A percentile compares a stretch with the other conserved stretches of the same genome.
Conservation (phyloP, 371 early-diverging fungal genomes). For the Nosema muscidifuracis region DNA sequence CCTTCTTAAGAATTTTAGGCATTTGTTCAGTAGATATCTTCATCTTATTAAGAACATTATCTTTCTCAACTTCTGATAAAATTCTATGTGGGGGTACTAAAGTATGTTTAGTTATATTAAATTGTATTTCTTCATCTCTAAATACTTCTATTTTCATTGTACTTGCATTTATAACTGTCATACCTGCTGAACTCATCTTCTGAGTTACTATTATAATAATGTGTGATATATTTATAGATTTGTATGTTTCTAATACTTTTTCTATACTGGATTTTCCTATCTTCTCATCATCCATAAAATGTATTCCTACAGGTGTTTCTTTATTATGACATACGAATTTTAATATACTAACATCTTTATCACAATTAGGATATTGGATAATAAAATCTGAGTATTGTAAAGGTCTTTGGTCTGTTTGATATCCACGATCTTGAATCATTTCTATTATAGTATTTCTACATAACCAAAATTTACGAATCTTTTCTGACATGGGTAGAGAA, state of each 20-base stretch:
- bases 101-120: constrained; percentile 91
- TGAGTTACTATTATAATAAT: constrained; percentile 55
- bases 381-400: constrained; percentile 28
- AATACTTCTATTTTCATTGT: constrained; percentile 82
- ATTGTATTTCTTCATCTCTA: constrained; percentile 81
- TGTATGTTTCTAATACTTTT: constrained; percentile 41
- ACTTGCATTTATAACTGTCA: constrained; percentile 52
- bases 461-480: constrained; percentile 50
- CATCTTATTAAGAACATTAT: constrained; percentile 74
- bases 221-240: constrained; percentile 50
- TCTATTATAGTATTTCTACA: constrained; percentile 59
- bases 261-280: constrained; percentile 57
- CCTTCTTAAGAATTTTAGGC: constrained; percentile 79
- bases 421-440: constrained; percentile 58
- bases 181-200: constrained; percentile 42
- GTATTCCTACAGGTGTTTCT: constrained; percentile 48
- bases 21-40: constrained; percentile 86
- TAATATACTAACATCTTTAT: constrained; percentile 38
- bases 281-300: constrained; percentile 59
- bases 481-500: constrained; percentile 44
- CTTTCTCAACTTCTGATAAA: constrained; percentile 77
- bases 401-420: constrained; percentile 35
- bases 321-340: constrained; percentile 39
- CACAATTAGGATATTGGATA: constrained; percentile 30
- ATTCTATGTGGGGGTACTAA: constrained; percentile 90